These are phyloP conservation scores for Logfia minima DNA, from an alignment of 129 eudicot species.

Conservation along the genomic window DNA sequence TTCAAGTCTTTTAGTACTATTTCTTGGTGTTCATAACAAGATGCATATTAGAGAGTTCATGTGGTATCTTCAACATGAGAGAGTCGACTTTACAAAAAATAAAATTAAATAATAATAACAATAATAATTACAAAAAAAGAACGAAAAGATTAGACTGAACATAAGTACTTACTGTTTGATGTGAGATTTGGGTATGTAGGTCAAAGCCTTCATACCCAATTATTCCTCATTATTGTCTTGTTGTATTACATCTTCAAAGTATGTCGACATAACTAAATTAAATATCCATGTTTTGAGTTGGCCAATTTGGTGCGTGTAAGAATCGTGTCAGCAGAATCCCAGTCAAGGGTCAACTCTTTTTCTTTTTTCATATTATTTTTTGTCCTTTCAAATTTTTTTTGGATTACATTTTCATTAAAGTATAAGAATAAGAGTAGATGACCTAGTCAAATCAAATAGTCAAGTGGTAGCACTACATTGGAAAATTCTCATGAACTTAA, in stretches of 20 bases:
- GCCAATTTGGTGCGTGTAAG: conserved; percentile 28
- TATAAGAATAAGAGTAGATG: neutral
- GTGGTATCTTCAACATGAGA: neutral
- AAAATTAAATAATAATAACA: too few relatives aligned
- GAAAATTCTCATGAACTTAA: conserved; percentile 10
- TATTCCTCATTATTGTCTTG: conserved; percentile 14
- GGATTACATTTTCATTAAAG: conserved; percentile 1
- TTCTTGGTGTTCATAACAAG: too few relatives aligned
- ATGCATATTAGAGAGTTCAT: neutral
- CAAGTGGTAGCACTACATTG: conserved; percentile 17
- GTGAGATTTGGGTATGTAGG: conserved; percentile 8
- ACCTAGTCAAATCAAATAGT: conserved; percentile 23
- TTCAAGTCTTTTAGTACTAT: too few relatives aligned
- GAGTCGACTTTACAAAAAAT: too few relatives aligned
- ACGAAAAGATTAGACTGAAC: neutral
- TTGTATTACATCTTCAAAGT: neutral
- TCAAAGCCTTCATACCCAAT: conserved; percentile 15
- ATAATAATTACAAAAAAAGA: too few relatives aligned
- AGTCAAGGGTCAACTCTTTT: conserved; percentile 42
- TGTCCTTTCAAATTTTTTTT: conserved; percentile 19
- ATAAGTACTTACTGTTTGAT: neutral
- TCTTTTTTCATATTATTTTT: conserved; percentile 17
- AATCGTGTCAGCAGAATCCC: conserved; percentile 39
- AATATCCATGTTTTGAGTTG: conserved; percentile 26
- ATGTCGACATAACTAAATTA: conserved; percentile 16